These are phyloP conservation scores for Tuber calosporum DNA, from an alignment of 495 filamentous ascomycete species.

Conservation along the genomic window DNA sequence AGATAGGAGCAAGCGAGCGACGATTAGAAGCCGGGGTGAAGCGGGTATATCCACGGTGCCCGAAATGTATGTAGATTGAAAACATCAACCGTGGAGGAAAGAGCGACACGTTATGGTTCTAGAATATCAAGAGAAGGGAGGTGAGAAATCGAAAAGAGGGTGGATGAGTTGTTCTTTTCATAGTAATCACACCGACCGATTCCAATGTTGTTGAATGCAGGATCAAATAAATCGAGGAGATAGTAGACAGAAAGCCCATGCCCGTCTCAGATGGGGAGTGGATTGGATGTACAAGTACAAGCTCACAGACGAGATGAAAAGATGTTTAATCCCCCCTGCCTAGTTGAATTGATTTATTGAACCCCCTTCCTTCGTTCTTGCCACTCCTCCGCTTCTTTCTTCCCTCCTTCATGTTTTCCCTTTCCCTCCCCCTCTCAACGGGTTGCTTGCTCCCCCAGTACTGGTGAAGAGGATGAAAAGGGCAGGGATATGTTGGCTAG, in stretches of 20 bases:
- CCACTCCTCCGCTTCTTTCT: not conserved
- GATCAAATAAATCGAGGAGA: constrained; percentile 1
- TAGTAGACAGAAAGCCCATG: not conserved
- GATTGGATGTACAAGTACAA: not conserved
- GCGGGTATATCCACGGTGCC: not conserved
- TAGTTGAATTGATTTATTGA: too few relatives aligned
- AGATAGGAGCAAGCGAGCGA: constrained; percentile 2
- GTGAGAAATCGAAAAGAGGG: not conserved
- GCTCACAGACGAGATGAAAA: not conserved
- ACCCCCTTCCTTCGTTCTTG: not conserved
- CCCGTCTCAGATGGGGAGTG: not conserved
- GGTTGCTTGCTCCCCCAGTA: not conserved
- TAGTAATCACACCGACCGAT: not conserved
- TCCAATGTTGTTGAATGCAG: not conserved
- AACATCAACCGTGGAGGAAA: not conserved
- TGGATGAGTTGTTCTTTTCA: not conserved
- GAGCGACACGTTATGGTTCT: not conserved
- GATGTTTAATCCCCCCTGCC: not conserved
- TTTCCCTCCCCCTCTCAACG: not conserved
- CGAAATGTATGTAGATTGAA: not conserved
- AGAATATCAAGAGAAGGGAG: not conserved
- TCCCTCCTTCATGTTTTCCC: not conserved
- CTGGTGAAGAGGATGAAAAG: not conserved
- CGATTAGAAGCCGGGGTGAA: not conserved
- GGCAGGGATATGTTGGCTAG: not conserved